These are phyloP conservation scores for Gorgonomyces haynaldii DNA, from an alignment of 192 early-diverging fungal genomes.

Conservation along the genomic window DNA sequence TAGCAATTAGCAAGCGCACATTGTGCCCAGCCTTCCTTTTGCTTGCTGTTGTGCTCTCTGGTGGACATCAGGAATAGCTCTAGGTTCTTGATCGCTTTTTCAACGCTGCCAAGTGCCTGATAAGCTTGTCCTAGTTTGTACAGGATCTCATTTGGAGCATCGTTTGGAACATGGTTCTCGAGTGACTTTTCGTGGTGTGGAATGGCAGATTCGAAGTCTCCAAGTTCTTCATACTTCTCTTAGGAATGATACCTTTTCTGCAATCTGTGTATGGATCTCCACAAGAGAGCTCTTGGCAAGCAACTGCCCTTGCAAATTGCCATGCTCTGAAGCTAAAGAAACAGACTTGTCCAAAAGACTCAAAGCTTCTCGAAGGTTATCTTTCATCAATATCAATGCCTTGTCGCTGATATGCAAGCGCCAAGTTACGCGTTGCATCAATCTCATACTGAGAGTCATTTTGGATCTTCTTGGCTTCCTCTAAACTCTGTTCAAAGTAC, in stretches of 20 bases:
- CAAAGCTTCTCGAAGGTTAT: constrained; percentile 20
- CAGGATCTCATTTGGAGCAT: constrained; percentile 19
- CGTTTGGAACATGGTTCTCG: constrained; percentile 7
- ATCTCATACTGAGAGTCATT: constrained; percentile 20
- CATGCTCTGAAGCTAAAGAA: constrained; percentile 10
- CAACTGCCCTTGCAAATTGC: constrained; percentile 12
- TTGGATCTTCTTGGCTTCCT: constrained; percentile 12
- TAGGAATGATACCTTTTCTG: constrained; percentile 16
- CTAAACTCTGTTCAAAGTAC: constrained; percentile 25
- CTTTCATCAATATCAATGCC: constrained; percentile 23
- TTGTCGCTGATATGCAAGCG: constrained; percentile 1
- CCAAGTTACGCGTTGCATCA: constrained; percentile 27
- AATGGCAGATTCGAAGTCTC: constrained; percentile 21
- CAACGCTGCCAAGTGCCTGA: constrained; percentile 15
- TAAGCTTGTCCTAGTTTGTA: constrained; percentile 22
- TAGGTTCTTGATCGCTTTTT: constrained; percentile 24
- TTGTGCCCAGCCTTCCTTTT: constrained; percentile 29
- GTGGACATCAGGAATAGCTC: constrained; percentile 22
- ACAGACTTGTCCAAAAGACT: constrained; percentile 25
- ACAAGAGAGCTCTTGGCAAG: constrained; percentile 20
- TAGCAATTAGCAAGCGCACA: constrained; percentile 30
- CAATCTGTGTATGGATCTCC: constrained; percentile 21
- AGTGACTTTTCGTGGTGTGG: constrained; percentile 21
- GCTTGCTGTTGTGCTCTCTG: constrained; percentile 12
- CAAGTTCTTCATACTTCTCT: constrained; percentile 10